These are phyloP conservation scores for Podaxis sp. DNA, from an alignment of 768 basidiomycete genomes.

Conservation along the genomic window DNA sequence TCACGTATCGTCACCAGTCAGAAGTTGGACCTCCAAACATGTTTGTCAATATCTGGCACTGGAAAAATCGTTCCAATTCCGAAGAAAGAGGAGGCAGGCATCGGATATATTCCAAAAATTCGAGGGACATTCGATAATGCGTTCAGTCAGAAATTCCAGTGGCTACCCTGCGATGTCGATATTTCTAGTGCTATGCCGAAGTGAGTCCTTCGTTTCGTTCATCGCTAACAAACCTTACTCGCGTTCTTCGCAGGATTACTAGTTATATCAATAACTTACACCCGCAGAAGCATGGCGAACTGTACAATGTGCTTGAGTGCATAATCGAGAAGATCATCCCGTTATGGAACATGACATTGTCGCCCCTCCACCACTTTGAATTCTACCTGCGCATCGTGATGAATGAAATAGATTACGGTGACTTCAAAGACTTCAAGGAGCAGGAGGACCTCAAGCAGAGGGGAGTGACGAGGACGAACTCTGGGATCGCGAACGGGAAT, in stretches of 20 bases:
- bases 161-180: slow-evolving; percentile 20
- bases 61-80: slow-evolving; percentile 15
- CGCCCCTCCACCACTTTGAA: slow-evolving; percentile 14
- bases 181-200: slow-evolving; percentile 17
- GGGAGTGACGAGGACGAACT: background rate
- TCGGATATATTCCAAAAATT: background rate
- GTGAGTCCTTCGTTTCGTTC: slow-evolving; percentile 10
- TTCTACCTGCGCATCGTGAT: background rate
- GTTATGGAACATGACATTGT: slow-evolving; percentile 27
- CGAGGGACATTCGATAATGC: background rate
- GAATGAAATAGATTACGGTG: background rate
- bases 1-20: slow-evolving; percentile 19
- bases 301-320: slow-evolving; percentile 27
- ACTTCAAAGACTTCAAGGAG: background rate
- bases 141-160: slow-evolving; percentile 17
- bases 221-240: too few relatives aligned
- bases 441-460: background rate
- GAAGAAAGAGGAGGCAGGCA: background rate
- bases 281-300: slow-evolving; percentile 23
- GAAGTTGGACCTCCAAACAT: slow-evolving; percentile 15
- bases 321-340: slow-evolving; percentile 30
- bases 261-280: slow-evolving; percentile 44
- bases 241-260: slow-evolving; percentile 17
- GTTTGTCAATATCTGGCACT: slow-evolving; percentile 19
- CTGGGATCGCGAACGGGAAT: background rate